Conservation (phyloP, 352 stramenopile genomes). For the Pythium utonaiense region DNA sequence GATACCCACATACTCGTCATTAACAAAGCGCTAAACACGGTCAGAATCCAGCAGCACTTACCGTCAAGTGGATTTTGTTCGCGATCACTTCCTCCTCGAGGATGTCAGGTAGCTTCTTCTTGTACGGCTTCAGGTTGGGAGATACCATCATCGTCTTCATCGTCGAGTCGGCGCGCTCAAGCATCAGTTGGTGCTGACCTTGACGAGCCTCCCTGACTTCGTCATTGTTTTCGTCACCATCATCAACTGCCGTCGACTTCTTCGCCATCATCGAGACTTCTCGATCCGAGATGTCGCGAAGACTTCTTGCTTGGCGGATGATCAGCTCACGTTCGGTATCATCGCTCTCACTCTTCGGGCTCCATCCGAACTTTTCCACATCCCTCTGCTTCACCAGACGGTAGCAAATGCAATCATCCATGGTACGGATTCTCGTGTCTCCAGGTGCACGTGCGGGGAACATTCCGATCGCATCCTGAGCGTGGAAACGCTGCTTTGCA, state of each 20-base stretch:
- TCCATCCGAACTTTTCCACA: slow-evolving; percentile 45
- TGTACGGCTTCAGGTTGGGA: slow-evolving; percentile 42
- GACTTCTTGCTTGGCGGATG: slow-evolving; percentile 32
- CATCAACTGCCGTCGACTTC: slow-evolving; percentile 6
- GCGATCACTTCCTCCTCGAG: slow-evolving; percentile 41
- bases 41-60: slow-evolving; percentile 10
- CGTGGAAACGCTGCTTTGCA: slow-evolving; percentile 46
- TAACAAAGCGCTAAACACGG: too few relatives aligned
- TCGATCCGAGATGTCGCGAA: slow-evolving; percentile 26
- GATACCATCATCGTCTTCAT: slow-evolving; percentile 33
- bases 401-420: slow-evolving; percentile 64
- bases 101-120: slow-evolving; percentile 48
- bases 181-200: slow-evolving; percentile 11
- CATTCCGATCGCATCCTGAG: slow-evolving; percentile 56
- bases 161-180: slow-evolving; percentile 23
- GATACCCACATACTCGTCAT: too few relatives aligned
- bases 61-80: slow-evolving; percentile 28
- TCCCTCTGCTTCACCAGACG: slow-evolving; percentile 38
- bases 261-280: slow-evolving; percentile 26
- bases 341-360: slow-evolving; percentile 25
- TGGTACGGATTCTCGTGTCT: slow-evolving; percentile 28
- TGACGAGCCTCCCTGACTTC: slow-evolving; percentile 5
- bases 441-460: slow-evolving; percentile 37
- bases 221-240: slow-evolving; percentile 4
- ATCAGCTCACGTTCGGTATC: slow-evolving; percentile 42